phyloP scores from a whole-genome alignment of 441 rosid species.

The Erodium moschatum region DNA sequence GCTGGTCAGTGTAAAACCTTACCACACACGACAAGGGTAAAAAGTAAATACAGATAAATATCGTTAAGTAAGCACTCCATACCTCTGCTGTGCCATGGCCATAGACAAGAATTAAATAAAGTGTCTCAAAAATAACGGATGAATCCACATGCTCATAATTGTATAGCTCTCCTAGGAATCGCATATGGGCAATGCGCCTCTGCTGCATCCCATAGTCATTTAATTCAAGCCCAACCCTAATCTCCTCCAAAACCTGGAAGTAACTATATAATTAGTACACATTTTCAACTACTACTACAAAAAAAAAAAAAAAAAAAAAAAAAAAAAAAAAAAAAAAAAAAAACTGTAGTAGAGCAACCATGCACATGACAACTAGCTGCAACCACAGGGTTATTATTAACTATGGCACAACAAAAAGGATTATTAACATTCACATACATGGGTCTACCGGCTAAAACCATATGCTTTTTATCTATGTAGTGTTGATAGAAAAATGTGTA shows the following conservation, averaged over 20 bases:
- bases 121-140: conserved; percentile 90
- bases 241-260: conserved; percentile 93
- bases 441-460: not conserved
- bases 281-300: conserved; percentile 19
- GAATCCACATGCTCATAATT: conserved; percentile 96
- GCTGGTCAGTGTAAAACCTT: not conserved
- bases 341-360: not conserved
- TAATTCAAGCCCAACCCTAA: conserved; percentile 83
- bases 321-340: no score
- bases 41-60: not conserved
- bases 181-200: conserved; percentile 92
- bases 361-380: not conserved
- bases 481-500: not conserved
- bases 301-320: no score
- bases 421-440: not conserved
- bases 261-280: conserved; percentile 11
- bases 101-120: conserved; percentile 67
- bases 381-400: not conserved
- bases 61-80: no score
- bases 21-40: not conserved
- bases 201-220: conserved; percentile 98
- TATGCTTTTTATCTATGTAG: not conserved
- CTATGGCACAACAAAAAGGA: not conserved
- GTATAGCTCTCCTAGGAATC: conserved; percentile 93
- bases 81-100: conserved; percentile 88